Conservation (phyloP, 768 basidiomycete species). For the Paxillus rubicundulus region DNA sequence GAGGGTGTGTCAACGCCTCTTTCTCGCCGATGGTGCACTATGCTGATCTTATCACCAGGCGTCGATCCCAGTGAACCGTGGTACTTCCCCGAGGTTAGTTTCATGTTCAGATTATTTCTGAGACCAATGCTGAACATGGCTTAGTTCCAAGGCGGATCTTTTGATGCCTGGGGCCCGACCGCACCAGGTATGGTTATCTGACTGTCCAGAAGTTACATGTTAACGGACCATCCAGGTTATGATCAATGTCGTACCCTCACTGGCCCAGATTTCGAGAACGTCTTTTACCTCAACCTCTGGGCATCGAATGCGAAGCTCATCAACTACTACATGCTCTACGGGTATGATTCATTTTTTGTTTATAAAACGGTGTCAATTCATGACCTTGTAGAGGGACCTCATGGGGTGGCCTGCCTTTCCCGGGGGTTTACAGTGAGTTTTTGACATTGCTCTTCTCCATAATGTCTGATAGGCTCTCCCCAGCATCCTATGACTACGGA, state of each 20-base stretch:
- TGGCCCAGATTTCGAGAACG: slow-evolving; percentile 71
- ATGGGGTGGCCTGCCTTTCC: slow-evolving; percentile 81
- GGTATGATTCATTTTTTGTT: slow-evolving; percentile 37
- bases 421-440: slow-evolving; percentile 59
- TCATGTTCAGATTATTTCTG: background rate
- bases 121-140: slow-evolving; percentile 11
- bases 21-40: background rate
- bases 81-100: slow-evolving; percentile 67
- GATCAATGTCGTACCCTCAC: slow-evolving; percentile 62
- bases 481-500: slow-evolving; percentile 79
- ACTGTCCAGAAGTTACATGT: background rate
- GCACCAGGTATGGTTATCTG: slow-evolving; percentile 49
- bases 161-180: slow-evolving; percentile 77
- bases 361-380: background rate
- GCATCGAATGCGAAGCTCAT: slow-evolving; percentile 80
- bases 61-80: slow-evolving; percentile 52
- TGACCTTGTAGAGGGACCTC: slow-evolving; percentile 63
- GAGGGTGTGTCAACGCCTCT: slow-evolving; percentile 17
- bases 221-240: slow-evolving; percentile 46
- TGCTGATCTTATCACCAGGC: slow-evolving; percentile 36
- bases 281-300: slow-evolving; percentile 77
- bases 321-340: slow-evolving; percentile 84
- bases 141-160: slow-evolving; percentile 74
- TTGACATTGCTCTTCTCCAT: background rate
- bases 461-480: background rate